Evolutionary conservation across 2,329 filamentous ascomycete genomes (phyloP).

Genomic region (Chaetoscypha palmicola): DNA sequence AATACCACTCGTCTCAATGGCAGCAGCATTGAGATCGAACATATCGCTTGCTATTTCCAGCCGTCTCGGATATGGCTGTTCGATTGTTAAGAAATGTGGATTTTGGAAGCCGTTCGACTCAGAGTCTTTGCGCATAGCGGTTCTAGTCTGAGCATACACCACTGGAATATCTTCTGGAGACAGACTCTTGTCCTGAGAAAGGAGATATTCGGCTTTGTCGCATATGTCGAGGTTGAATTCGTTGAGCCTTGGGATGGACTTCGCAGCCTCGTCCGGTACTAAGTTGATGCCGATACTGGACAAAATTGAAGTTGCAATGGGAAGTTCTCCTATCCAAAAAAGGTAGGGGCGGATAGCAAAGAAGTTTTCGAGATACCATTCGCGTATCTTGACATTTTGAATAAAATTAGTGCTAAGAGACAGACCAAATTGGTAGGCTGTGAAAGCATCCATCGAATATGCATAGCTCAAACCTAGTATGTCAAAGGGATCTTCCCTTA

Average conservation of each 20-base stretch:
- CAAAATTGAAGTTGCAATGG: slow-evolving; percentile 47
- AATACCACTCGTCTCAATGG: slow-evolving; percentile 71
- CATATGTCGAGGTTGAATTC: slow-evolving; percentile 54
- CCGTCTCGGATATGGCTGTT: neutral
- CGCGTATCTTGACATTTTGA: slow-evolving; percentile 53
- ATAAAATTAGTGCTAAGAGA: slow-evolving; percentile 56
- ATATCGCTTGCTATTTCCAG: slow-evolving; percentile 62
- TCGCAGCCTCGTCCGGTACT: slow-evolving; percentile 59
- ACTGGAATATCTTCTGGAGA: neutral
- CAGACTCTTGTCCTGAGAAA: neutral
- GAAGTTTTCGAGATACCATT: slow-evolving; percentile 25
- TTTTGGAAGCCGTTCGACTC: slow-evolving; percentile 20
- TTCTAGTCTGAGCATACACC: slow-evolving; percentile 22
- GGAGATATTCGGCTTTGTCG: slow-evolving; percentile 20
- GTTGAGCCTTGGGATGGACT: slow-evolving; percentile 61
- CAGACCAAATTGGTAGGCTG: slow-evolving; percentile 67
- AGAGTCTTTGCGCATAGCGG: slow-evolving; percentile 36
- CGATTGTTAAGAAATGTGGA: neutral
- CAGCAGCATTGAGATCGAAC: slow-evolving; percentile 69
- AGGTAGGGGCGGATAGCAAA: slow-evolving; percentile 37
- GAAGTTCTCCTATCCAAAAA: slow-evolving; percentile 71
- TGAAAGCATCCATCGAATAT: slow-evolving; percentile 65
- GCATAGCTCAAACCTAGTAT: neutral
- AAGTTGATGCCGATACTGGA: slow-evolving; percentile 48
- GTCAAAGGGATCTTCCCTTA: neutral